Evolutionary conservation across 2,329 filamentous ascomycete species (phyloP).

Genomic region (Fusarium sp.): DNA sequence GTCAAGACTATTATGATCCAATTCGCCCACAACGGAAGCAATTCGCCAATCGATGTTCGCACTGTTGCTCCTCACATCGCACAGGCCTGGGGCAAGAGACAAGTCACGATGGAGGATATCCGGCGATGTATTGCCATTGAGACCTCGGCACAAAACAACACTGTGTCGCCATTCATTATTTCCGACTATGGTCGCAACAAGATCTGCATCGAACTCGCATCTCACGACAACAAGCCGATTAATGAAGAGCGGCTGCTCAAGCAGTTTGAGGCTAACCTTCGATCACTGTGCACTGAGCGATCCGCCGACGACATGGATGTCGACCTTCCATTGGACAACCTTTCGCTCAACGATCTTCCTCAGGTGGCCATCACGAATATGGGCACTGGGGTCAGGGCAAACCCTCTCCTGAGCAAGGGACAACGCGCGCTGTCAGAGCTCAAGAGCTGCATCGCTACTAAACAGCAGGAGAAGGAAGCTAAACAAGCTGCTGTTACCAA

Average conservation of each 20-base stretch:
- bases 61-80: constrained; percentile 72
- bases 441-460: constrained; percentile 69
- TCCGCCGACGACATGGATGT: constrained; percentile 41
- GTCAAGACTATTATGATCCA: constrained; percentile 77
- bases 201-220: constrained; percentile 69
- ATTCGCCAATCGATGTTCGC: constrained; percentile 72
- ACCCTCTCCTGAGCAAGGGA: constrained; percentile 72
- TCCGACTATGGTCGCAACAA: constrained; percentile 65
- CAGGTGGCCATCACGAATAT: constrained; percentile 51
- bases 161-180: constrained; percentile 56
- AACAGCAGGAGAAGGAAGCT: constrained; percentile 60
- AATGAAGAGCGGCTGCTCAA: constrained; percentile 65
- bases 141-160: constrained; percentile 48
- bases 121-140: constrained; percentile 75
- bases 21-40: constrained; percentile 74
- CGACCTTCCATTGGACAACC: constrained; percentile 44
- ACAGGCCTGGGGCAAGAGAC: constrained; percentile 78
- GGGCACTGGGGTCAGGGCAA: constrained; percentile 55
- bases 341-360: constrained; percentile 64
- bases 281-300: constrained; percentile 56
- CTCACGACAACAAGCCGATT: constrained; percentile 53
- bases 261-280: constrained; percentile 66
- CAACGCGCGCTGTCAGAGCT: constrained; percentile 77
- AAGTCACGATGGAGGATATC: constrained; percentile 74
- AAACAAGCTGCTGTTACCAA: constrained; percentile 50